Conservation (phyloP, 306 rosid genomes). For the Medicago ruthenica region DNA sequence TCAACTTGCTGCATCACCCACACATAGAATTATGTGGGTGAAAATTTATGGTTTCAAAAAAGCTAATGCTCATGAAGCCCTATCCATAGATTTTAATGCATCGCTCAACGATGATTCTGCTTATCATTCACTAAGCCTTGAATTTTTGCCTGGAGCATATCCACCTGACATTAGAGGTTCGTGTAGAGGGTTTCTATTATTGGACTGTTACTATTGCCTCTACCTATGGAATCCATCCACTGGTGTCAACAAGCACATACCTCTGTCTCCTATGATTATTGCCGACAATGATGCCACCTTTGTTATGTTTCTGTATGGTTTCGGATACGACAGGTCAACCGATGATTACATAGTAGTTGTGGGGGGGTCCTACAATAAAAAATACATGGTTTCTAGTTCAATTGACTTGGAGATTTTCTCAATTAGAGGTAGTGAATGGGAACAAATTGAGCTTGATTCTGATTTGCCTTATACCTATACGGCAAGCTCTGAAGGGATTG, state of each 20-base stretch:
- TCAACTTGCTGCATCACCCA: background rate
- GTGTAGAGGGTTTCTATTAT: constrained; percentile 7
- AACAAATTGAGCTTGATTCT: background rate
- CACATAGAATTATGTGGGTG: background rate
- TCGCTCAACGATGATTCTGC: background rate
- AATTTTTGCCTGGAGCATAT: background rate
- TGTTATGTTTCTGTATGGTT: background rate
- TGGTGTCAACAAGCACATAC: background rate
- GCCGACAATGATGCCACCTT: too few species aligned
- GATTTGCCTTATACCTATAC: background rate
- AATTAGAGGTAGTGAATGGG: background rate
- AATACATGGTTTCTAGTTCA: background rate
- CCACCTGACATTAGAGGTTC: constrained; percentile 1
- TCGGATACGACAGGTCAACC: background rate
- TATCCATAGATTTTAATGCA: background rate
- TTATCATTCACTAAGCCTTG: background rate
- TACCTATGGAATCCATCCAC: background rate
- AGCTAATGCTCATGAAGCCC: too few species aligned
- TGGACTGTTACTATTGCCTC: background rate
- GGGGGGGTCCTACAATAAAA: background rate
- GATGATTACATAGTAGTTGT: background rate
- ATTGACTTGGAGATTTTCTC: background rate
- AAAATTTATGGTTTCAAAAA: too few species aligned
- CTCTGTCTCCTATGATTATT: background rate
- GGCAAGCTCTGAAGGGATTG: fast-evolving